Evolutionary conservation across 169 alveolate genomes (phyloP), one percentile per base, ranked within the genome.

Genomic region (Plasmodium cynomolgi): DNA sequence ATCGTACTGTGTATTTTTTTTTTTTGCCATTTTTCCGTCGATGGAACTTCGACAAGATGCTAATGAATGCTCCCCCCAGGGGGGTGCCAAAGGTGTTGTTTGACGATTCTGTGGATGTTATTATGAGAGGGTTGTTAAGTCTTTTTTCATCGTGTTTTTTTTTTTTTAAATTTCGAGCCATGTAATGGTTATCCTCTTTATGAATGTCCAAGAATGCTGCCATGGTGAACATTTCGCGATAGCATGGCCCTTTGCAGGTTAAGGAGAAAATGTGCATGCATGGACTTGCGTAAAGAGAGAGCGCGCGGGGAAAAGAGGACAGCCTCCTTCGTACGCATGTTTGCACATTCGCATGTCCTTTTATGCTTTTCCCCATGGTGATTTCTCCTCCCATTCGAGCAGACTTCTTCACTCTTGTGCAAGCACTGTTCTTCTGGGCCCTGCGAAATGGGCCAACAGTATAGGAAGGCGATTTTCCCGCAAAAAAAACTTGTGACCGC

Each of bases 211-310:
- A 68, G 77, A 20, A 29, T 9, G 39, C n/a, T 26, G n/a, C n/a
- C 37, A 68, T 5, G 39, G 34, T 20, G 77, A 15, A 68, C 37
- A 29, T 6, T 23, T 68, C 77, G n/a, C 20, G 41, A 68, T 20
- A 26, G 37, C n/a, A 29, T 29, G n/a, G 3, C 77, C 15, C 39
- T 29, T 68, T 68, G 77, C n/a, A 29, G 77, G 77, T 68, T 68
- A 68, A 68, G 77, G 77, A 26, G 77, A 68, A 68, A 68, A 68
- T 68, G n/a, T 68, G 77, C 77, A 68, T 68, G 77, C 37, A 13
- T 68, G 39, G 15, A 68, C 77, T 68, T 68, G n/a, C 39, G 37
- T 68, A 20, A 20, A 9, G 31, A 68, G 77, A 68, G n/a, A 9
- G 17, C 77, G 39, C 20, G 39, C 37, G 41, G n/a, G n/a, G 7